Evolutionary conservation across 2,329 filamentous ascomycete genomes (phyloP).

Genomic region (Pseudocercospora pini-densiflorae): DNA sequence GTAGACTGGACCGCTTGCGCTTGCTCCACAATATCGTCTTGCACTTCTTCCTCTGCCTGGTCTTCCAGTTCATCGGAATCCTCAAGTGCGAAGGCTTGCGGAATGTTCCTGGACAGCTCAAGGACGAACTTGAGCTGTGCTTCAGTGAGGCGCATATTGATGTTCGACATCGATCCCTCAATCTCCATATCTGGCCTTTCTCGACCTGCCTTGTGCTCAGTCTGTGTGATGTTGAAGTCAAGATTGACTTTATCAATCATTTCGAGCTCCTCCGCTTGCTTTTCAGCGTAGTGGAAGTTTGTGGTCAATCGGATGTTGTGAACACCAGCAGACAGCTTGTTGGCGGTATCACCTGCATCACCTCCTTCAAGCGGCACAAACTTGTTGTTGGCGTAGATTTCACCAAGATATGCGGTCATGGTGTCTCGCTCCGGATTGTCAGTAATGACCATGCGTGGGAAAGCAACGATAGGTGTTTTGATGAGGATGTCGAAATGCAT

Average conservation of each 20-base stretch:
- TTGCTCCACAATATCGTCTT: slow-evolving; percentile 56
- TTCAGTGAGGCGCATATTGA: slow-evolving; percentile 88
- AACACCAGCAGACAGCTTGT: slow-evolving; percentile 89
- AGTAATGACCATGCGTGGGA: slow-evolving; percentile 76
- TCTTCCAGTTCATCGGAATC: slow-evolving; percentile 69
- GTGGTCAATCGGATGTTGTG: slow-evolving; percentile 91
- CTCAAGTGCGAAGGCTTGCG: slow-evolving; percentile 81
- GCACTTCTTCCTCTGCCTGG: slow-evolving; percentile 76
- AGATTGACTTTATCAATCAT: slow-evolving; percentile 98
- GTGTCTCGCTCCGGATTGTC: slow-evolving; percentile 76
- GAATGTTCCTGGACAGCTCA: slow-evolving; percentile 85
- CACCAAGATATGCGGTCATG: slow-evolving; percentile 90
- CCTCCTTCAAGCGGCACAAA: slow-evolving; percentile 85
- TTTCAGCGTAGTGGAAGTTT: slow-evolving; percentile 77
- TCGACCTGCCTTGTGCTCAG: slow-evolving; percentile 77
- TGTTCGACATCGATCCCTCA: slow-evolving; percentile 87
- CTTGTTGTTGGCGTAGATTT: slow-evolving; percentile 95
- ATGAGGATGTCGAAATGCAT: slow-evolving; percentile 94
- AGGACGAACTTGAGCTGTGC: slow-evolving; percentile 89
- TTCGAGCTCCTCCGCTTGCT: slow-evolving; percentile 81
- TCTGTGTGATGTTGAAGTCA: slow-evolving; percentile 87
- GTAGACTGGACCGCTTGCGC: slow-evolving; percentile 56
- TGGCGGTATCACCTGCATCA: slow-evolving; percentile 73
- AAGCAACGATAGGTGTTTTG: slow-evolving; percentile 94
- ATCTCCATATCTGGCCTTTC: slow-evolving; percentile 91